phyloP scores from a whole-genome alignment of 495 filamentous ascomycete species.

The Physcia stellaris region DNA sequence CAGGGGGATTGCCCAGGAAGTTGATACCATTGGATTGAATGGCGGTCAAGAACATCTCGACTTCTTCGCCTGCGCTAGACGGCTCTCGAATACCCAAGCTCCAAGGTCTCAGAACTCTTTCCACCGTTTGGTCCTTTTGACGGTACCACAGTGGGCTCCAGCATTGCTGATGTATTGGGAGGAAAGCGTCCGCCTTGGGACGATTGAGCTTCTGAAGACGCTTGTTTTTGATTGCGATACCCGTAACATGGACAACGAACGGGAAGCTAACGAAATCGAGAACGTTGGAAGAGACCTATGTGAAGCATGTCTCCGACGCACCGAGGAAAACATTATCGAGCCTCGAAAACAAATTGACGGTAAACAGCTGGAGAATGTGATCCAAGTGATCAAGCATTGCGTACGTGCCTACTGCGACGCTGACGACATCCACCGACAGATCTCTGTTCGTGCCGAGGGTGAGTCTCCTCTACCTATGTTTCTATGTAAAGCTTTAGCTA shows the following conservation, averaged over 20 bases:
- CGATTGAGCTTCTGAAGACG: conserved; percentile 40
- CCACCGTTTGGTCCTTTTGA: conserved; percentile 32
- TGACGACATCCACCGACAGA: conserved; percentile 28
- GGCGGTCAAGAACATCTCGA: conserved; percentile 45
- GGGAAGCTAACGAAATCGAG: conserved; percentile 18
- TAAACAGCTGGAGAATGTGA: conserved; percentile 26
- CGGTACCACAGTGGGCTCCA: conserved; percentile 51
- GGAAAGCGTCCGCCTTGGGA: conserved; percentile 33
- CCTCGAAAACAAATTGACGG: conserved; percentile 19
- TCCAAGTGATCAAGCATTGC: conserved; percentile 28
- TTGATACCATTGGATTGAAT: conserved; percentile 39
- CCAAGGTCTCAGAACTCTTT: conserved; percentile 24
- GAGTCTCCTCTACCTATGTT: conserved; percentile 8
- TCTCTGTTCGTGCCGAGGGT: conserved; percentile 26
- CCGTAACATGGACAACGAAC: conserved; percentile 18
- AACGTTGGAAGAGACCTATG: conserved; percentile 24
- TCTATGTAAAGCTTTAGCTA: conserved; percentile 8
- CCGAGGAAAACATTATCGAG: conserved; percentile 16
- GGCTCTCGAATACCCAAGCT: conserved; percentile 27
- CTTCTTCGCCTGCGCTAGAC: conserved; percentile 39
- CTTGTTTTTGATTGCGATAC: conserved; percentile 36
- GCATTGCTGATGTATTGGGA: conserved; percentile 52
- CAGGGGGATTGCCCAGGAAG: conserved; percentile 35
- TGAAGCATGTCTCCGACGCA: conserved; percentile 22
- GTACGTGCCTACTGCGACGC: conserved; percentile 26